A percentile compares a stretch with the other conserved stretches of the same genome.
Evolutionary conservation across 1,284 basidiomycete genomes (phyloP).

Genomic region (Pseudozyma flocculosa): DNA sequence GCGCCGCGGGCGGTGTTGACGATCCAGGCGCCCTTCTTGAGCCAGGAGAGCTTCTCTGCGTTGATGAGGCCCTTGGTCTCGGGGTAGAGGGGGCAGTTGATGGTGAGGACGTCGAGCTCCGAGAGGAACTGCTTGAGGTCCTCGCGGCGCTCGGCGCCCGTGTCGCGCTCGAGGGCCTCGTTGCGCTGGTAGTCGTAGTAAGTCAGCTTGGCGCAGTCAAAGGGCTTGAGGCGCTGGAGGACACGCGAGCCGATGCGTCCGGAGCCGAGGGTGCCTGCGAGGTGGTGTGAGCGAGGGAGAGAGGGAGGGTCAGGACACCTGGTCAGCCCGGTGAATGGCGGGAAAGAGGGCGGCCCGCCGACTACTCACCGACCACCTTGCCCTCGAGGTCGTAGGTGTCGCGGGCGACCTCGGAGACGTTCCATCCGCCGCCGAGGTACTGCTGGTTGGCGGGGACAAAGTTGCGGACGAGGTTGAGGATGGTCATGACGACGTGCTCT

Average conservation of each 20-base stretch:
- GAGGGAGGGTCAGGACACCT: no score
- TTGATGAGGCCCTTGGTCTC: conserved; percentile 70
- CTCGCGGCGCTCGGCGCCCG: conserved; percentile 75
- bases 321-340: no score
- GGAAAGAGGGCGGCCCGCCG: no score
- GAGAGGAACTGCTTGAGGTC: conserved; percentile 83
- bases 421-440: conserved; percentile 39
- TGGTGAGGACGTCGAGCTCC: conserved; percentile 75
- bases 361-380: conserved; percentile 75
- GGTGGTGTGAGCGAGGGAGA: no score
- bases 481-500: conserved; percentile 83
- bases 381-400: conserved; percentile 76
- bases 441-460: conserved; percentile 71
- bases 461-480: conserved; percentile 83
- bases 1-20: conserved; percentile 93
- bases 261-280: conserved; percentile 67
- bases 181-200: conserved; percentile 89
- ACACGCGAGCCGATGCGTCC: conserved; percentile 61
- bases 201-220: conserved; percentile 85
- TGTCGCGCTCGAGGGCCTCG: conserved; percentile 68
- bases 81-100: conserved; percentile 90
- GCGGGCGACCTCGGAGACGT: conserved; percentile 57
- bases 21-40: conserved; percentile 84
- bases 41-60: conserved; percentile 77
- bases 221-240: conserved; percentile 80